Evolutionary conservation across 2,329 filamentous ascomycete species (phyloP), one percentile per base, ranked within the genome.

Genomic region (Dactylonectria estremocensis): DNA sequence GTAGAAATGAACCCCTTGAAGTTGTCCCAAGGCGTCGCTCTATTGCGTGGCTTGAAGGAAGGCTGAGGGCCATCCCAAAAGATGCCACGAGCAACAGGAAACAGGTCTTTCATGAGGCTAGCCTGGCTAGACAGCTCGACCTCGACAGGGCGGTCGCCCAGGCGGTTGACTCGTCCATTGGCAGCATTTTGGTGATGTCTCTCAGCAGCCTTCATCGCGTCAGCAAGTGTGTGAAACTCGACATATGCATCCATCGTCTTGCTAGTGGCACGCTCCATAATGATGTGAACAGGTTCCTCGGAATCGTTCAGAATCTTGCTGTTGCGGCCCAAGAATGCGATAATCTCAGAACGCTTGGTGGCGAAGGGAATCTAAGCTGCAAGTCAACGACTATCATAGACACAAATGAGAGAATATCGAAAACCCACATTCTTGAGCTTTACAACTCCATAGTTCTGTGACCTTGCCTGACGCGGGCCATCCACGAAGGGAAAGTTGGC

Each of bases 171-270:
- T 4, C 87, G 84, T 4, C 83, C 83, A 20, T 75, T 77, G 14
- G 76, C 70, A 5, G 76, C 69, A 53, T 83, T 82, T 13, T 77
- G 73, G 28, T 84, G 80, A 64, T 87, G 84, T 37, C 83, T 82
- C 31, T 86, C 83, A 0, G 90, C 86, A 2, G 86, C 84, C 55
- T 81, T 83, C 62, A 87, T 80, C 4, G 90, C 89, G 64, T 89
- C 88, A 6, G 85, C 77, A 5, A 86, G 79, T 28, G 79, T 85
- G 22, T 83, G 74, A 65, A 91, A 90, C 77, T 91, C 89, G 48
- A 90, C 85, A 67, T 86, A 91, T 4, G 85, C 87, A 67, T 91
- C 89, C 77, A 89, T 85, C 0, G 89, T 91, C 83, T 90, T 91
- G 74, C 85, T 86, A 3, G 87, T 88, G 22, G 86, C 83, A n/a